These are phyloP conservation scores for Lipomyces yamanashiensis DNA, from an alignment of 805 yeast genomes.

Conservation along the genomic window DNA sequence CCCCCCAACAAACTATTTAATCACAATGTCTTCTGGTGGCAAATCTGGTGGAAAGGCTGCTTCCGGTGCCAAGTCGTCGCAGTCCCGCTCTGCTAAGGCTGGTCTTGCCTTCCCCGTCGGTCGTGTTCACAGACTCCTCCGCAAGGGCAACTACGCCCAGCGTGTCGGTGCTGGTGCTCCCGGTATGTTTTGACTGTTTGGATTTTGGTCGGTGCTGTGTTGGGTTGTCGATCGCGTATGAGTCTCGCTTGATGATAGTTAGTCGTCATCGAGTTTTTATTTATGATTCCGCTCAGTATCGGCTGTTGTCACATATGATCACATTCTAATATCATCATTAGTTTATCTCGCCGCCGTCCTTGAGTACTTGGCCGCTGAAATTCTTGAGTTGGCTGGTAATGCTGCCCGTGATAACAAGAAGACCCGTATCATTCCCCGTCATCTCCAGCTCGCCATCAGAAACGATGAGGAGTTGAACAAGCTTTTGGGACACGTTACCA, in stretches of 20 bases:
- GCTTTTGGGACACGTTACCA: slow-evolving; percentile 88
- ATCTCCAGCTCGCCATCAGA: slow-evolving; percentile 97
- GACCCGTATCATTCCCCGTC: slow-evolving; percentile 98
- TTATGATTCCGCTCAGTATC: no score
- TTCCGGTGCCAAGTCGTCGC: slow-evolving; percentile 90
- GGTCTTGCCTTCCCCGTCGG: slow-evolving; percentile 99
- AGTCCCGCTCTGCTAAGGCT: slow-evolving; percentile 98
- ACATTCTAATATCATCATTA: neutral
- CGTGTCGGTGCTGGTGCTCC: slow-evolving; percentile 99
- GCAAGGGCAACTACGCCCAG: slow-evolving; percentile 98
- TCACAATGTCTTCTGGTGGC: slow-evolving; percentile 63
- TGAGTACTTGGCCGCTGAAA: slow-evolving; percentile 96
- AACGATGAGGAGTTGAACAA: slow-evolving; percentile 98
- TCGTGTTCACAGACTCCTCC: slow-evolving; percentile 95
- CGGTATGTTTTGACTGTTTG: slow-evolving; percentile 39
- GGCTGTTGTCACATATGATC: no score
- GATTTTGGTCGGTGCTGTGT: neutral
- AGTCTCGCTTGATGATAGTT: neutral
- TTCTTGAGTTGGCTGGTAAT: slow-evolving; percentile 95
- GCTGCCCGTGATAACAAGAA: slow-evolving; percentile 99
- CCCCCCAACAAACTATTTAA: slow-evolving; percentile 13
- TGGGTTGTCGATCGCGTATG: neutral
- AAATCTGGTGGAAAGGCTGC: slow-evolving; percentile 78
- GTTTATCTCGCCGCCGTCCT: slow-evolving; percentile 91
- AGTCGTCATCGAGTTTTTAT: no score